phyloP scores from a whole-genome alignment of 257 asterid species.

The Scutellaria barbata region DNA sequence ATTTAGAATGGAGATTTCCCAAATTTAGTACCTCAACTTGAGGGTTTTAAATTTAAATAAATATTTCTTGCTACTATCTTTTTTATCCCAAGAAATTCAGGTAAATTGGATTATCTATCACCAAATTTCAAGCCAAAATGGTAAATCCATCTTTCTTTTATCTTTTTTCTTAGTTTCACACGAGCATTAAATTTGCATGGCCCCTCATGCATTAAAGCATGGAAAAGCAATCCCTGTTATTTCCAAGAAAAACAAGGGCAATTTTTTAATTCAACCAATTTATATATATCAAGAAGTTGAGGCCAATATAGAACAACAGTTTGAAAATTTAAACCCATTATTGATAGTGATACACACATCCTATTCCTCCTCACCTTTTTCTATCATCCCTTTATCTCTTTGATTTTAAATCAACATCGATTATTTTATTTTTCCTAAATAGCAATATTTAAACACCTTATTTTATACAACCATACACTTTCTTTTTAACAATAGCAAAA shows the following conservation, averaged over 20 bases:
- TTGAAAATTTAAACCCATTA: constrained; percentile 25
- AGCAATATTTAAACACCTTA: no score
- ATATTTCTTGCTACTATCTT: no score
- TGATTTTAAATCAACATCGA: constrained; percentile 24
- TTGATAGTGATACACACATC: constrained; percentile 45
- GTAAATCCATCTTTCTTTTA: background rate
- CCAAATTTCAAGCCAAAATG: no score
- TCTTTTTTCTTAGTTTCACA: constrained; percentile 33
- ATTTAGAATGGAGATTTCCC: no score
- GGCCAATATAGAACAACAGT: constrained; percentile 47
- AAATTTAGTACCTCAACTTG: no score
- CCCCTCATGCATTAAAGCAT: constrained; percentile 63
- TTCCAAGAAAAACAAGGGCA: constrained; percentile 44
- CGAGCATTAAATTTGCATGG: constrained; percentile 57
- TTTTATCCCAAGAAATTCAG: no score
- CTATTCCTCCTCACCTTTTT: constrained; percentile 30
- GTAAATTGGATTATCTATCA: no score
- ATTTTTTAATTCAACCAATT: constrained; percentile 24
- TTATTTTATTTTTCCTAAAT: background rate
- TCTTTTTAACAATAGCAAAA: background rate
- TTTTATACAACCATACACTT: background rate
- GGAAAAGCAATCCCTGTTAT: constrained; percentile 42
- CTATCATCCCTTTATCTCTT: constrained; percentile 27
- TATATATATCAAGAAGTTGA: constrained; percentile 49
- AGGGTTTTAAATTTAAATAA: no score